These are phyloP conservation scores for Melampsora occidentalis DNA, from an alignment of 1,284 basidiomycete genomes.

Conservation along the genomic window DNA sequence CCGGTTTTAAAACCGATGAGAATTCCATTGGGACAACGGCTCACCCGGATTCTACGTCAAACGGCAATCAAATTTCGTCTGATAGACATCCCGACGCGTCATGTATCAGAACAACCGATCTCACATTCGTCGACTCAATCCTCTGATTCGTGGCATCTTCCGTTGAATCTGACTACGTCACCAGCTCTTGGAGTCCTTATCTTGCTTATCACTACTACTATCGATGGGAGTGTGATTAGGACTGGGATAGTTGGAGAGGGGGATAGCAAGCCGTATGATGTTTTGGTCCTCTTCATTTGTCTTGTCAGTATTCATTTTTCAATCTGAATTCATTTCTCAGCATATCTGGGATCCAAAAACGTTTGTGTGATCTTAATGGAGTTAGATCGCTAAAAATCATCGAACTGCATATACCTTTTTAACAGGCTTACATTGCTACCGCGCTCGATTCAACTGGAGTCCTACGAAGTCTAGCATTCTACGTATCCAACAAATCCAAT, in stretches of 20 bases:
- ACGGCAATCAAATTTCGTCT: constrained; percentile 6
- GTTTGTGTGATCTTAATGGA: no score
- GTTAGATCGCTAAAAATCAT: no score
- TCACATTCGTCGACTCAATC: neutral
- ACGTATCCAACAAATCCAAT: constrained; percentile 72
- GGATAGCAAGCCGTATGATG: constrained; percentile 78
- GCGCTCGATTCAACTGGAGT: constrained; percentile 86
- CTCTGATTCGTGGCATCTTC: constrained; percentile 11
- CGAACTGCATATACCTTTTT: neutral
- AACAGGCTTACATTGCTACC: constrained; percentile 79
- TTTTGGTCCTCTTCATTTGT: constrained; percentile 85
- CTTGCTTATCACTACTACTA: constrained; percentile 70
- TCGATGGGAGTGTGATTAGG: constrained; percentile 65
- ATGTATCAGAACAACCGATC: neutral
- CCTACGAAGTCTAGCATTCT: constrained; percentile 79
- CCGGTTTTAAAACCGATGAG: constrained; percentile 28
- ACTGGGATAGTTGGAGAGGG: constrained; percentile 68
- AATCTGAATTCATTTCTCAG: neutral
- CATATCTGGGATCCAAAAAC: no score
- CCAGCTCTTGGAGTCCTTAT: constrained; percentile 76
- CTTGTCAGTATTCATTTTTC: constrained; percentile 54
- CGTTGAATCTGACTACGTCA: constrained; percentile 26
- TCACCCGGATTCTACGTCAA: constrained; percentile 6
- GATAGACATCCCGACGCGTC: neutral
- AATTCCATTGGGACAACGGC: neutral